These are phyloP conservation scores for Cercospora sp. DNA, from an alignment of 2,329 filamentous ascomycete genomes.

Conservation along the genomic window DNA sequence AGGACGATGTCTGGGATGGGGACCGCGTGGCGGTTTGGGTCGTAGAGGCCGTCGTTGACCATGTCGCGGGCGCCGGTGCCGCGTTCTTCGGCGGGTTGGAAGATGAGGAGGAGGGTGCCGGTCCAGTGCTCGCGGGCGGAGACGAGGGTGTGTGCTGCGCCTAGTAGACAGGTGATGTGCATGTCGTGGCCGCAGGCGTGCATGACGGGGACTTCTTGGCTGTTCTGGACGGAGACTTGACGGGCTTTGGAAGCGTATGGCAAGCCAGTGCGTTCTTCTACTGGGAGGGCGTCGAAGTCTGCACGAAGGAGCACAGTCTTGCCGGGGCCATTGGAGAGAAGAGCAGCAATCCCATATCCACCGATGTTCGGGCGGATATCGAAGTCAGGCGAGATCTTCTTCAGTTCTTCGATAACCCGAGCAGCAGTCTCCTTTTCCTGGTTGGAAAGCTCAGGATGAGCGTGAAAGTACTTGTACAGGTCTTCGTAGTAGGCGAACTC, in stretches of 20 bases:
- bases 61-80: constrained; percentile 63
- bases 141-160: constrained; percentile 54
- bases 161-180: constrained; percentile 62
- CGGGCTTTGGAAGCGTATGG: constrained; percentile 55
- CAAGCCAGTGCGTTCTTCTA: constrained; percentile 57
- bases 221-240: constrained; percentile 48
- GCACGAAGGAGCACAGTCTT: constrained; percentile 59
- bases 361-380: constrained; percentile 56
- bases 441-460: constrained; percentile 59
- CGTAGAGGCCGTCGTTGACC: constrained; percentile 61
- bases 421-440: constrained; percentile 57
- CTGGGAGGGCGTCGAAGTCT: constrained; percentile 63
- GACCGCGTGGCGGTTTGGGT: constrained; percentile 43
- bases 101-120: constrained; percentile 64
- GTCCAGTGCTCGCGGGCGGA: constrained; percentile 53
- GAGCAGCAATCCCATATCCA: constrained; percentile 58
- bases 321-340: constrained; percentile 58
- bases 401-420: constrained; percentile 48
- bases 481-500: constrained; percentile 52
- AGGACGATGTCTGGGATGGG: constrained; percentile 59
- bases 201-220: constrained; percentile 59
- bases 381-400: constrained; percentile 39
- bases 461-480: constrained; percentile 61
- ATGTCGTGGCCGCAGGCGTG: constrained; percentile 70
- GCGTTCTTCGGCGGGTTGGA: constrained; percentile 68